Evolutionary conservation across 495 filamentous ascomycete species (phyloP).

Genomic region (Lindgomyces ingoldianus): DNA sequence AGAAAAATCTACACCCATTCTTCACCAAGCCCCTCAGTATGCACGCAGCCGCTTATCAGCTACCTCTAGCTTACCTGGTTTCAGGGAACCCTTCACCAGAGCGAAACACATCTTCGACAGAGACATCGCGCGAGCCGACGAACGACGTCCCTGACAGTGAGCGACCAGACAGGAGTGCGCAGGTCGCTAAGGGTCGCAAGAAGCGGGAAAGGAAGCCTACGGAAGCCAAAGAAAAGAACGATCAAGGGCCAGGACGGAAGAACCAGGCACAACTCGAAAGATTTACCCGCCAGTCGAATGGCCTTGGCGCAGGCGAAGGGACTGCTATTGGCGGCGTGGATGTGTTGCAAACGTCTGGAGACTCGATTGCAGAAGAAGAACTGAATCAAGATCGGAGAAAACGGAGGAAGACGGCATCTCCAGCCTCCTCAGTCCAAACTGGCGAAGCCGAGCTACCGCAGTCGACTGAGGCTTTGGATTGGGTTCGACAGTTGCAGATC

Average conservation of each 20-base stretch:
- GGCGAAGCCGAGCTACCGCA: background rate
- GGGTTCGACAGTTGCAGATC: constrained; percentile 32
- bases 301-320: background rate
- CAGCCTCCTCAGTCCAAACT: background rate
- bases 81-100: constrained; percentile 22
- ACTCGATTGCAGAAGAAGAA: constrained; percentile 21
- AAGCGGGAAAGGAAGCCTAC: constrained; percentile 16
- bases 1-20: constrained; percentile 43
- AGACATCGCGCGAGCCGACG: background rate
- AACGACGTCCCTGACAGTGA: constrained; percentile 21
- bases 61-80: background rate
- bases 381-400: constrained; percentile 30
- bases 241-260: background rate
- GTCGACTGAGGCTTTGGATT: background rate
- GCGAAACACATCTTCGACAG: background rate
- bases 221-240: constrained; percentile 6
- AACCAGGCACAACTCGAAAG: constrained; percentile 14
- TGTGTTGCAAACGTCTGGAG: background rate
- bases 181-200: constrained; percentile 8
- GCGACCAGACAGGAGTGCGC: constrained; percentile 5
- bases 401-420: constrained; percentile 36
- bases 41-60: background rate
- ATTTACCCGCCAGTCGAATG: constrained; percentile 15
- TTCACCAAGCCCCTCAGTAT: constrained; percentile 38
- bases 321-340: background rate